These are phyloP conservation scores for Globisporangium lucens DNA, from an alignment of 352 stramenopile species.

Conservation along the genomic window DNA sequence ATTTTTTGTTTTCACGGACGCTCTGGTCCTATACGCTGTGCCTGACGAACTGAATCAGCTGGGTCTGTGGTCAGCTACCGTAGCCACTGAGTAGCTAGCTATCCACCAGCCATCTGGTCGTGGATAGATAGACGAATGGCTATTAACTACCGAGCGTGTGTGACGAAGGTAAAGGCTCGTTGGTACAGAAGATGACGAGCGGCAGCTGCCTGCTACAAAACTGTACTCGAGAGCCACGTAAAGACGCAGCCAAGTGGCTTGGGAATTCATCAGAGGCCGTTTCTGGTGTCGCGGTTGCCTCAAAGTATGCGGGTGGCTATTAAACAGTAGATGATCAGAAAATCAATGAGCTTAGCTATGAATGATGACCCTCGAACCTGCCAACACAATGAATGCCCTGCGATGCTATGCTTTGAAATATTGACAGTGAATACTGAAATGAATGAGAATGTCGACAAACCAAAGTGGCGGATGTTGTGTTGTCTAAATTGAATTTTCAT, in stretches of 20 bases:
- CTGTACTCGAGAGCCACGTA: background rate
- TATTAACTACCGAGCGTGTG: background rate
- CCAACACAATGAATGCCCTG: too few relatives aligned
- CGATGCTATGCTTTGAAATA: too few relatives aligned
- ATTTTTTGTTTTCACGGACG: too few relatives aligned
- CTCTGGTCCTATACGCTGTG: too few relatives aligned
- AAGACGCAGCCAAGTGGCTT: background rate
- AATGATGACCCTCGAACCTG: too few relatives aligned
- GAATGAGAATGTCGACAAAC: background rate
- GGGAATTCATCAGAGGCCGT: background rate
- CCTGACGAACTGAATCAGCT: too few relatives aligned
- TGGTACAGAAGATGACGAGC: background rate
- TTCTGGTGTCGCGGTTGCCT: background rate
- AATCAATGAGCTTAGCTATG: too few relatives aligned
- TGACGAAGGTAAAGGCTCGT: background rate
- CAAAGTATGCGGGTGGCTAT: too few relatives aligned
- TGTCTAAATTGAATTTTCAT: slow-evolving; percentile 15
- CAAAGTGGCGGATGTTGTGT: background rate
- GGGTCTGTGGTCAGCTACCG: too few relatives aligned
- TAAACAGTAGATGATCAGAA: too few relatives aligned
- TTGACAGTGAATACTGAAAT: background rate
- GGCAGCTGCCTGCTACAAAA: background rate
- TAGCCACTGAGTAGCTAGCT: too few relatives aligned
- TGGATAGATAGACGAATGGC: background rate
- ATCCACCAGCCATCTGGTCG: too few relatives aligned